phyloP scores from a whole-genome alignment of 177 flowering plant genomes.

The Telopea speciosissima region DNA sequence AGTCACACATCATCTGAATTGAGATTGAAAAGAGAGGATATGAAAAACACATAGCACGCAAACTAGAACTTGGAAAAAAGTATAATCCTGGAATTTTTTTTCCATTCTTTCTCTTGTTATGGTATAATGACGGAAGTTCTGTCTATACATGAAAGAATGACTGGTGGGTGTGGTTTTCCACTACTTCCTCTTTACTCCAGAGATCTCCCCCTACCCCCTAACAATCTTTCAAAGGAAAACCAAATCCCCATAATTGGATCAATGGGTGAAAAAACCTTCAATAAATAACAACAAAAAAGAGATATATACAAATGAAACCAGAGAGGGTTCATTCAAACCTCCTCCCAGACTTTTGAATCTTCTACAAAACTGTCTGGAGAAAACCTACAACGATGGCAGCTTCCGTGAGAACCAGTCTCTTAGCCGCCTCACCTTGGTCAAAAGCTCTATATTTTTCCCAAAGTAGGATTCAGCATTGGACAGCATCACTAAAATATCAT shows the following conservation, averaged over 20 bases:
- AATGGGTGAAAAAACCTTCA: constrained; percentile 1
- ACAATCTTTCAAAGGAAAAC: constrained; percentile 11
- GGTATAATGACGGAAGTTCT: background rate
- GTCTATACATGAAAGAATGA: constrained; percentile 13
- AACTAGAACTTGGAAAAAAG: too few species aligned
- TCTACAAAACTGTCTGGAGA: constrained; percentile 31
- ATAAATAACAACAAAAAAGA: constrained; percentile 1
- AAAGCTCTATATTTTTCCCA: constrained; percentile 41
- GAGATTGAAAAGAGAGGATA: too few species aligned
- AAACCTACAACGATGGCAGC: constrained; percentile 34
- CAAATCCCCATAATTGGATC: constrained; percentile 7
- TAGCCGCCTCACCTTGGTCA: constrained; percentile 42
- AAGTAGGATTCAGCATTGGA: constrained; percentile 48
- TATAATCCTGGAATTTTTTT: background rate
- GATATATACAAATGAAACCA: constrained; percentile 1
- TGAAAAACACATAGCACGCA: too few species aligned
- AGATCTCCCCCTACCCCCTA: background rate
- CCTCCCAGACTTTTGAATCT: constrained; percentile 2
- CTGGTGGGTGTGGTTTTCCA: constrained; percentile 5
- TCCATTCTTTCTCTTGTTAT: background rate
- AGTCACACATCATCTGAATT: too few species aligned
- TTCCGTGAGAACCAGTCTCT: constrained; percentile 46
- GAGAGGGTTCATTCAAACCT: constrained; percentile 8
- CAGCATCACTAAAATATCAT: constrained; percentile 62
- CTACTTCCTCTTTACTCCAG: background rate